These are phyloP conservation scores for Sporothrix curviconia DNA, from an alignment of 2,329 filamentous ascomycete genomes.

Conservation along the genomic window DNA sequence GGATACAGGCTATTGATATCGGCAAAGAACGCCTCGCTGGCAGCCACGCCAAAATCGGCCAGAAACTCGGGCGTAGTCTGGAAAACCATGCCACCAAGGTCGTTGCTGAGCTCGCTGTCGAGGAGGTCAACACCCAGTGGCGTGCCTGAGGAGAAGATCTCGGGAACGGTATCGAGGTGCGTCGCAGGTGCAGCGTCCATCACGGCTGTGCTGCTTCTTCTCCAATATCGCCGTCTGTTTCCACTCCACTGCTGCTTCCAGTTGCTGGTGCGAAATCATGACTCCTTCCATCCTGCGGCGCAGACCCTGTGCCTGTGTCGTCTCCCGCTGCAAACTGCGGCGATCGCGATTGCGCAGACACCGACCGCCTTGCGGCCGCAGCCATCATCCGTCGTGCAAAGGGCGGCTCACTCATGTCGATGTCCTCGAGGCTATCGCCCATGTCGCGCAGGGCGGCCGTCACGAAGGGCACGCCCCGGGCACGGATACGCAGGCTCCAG, in stretches of 20 bases:
- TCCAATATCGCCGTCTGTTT: too few relatives aligned
- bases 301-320: too few relatives aligned
- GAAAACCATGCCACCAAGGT: neutral
- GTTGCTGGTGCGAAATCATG: too few relatives aligned
- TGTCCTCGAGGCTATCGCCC: conserved; percentile 23
- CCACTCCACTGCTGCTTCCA: too few relatives aligned
- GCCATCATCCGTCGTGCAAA: neutral
- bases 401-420: conserved; percentile 13
- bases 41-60: neutral
- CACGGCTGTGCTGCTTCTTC: too few relatives aligned
- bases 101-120: neutral
- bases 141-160: too few relatives aligned
- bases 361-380: neutral
- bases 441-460: conserved; percentile 34
- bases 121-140: too few relatives aligned
- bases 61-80: conserved; percentile 8
- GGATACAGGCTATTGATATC: conserved; percentile 3
- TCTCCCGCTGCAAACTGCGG: too few relatives aligned
- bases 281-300: too few relatives aligned
- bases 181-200: too few relatives aligned
- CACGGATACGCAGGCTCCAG: conserved; percentile 36
- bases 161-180: too few relatives aligned
- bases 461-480: conserved; percentile 33
- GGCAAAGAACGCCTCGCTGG: conserved; percentile 29
- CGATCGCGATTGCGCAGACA: neutral